Evolutionary conservation across 306 rosid species (phyloP), one percentile per base, ranked within the genome.

Genomic region (Myrica gale): DNA sequence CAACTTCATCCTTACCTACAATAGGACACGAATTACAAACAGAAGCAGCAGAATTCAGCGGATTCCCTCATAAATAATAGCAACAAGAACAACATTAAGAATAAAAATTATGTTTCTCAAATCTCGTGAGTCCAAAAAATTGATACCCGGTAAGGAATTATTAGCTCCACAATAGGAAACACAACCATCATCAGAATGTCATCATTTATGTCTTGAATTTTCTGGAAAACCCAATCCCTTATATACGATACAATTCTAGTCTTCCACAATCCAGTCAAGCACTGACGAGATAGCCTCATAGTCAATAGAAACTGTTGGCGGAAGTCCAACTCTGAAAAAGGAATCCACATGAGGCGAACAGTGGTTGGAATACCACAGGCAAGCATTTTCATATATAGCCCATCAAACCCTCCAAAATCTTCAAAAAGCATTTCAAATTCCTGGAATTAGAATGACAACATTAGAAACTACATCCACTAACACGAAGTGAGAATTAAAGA

Each of bases 371-470:
- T 87, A 79, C 80, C 91, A 84, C 86, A 85, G 69, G 97, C 95
- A 76, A 90, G 89, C 97, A 92, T 87, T 86, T 88, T 92, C 96
- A 83, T 88, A 77, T 95, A 95, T 82, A 95, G 83, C 81, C 90
- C 93, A 87, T 95, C 97, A 84, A 95, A 90, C 69, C 98, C 98
- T 85, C 98, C 97, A 83, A 85, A 84, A 74, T 88, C 89, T 84
- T 90, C 88, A 81, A 92, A 95, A 43, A 88, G 82, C 83, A 86
- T 69, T 43, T 92, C 96, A 68, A 80, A 88, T 74, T 92, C 97
- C 98, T 95, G 88, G 72, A 78, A 81, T 71, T 74, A 80, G 73
- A 82, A 78, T 69, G 37, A 16, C 20, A 73, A 17, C 47, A 74
- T 81, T 61, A 87, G 56, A 76, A 81, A 65, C 79, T 55, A 62